Percentiles rank a stretch among this genome's conserved stretches.
These are phyloP conservation scores for Nicotiana tomentosiformis DNA, from an alignment of 257 asterid species.

Conservation along the genomic window DNA sequence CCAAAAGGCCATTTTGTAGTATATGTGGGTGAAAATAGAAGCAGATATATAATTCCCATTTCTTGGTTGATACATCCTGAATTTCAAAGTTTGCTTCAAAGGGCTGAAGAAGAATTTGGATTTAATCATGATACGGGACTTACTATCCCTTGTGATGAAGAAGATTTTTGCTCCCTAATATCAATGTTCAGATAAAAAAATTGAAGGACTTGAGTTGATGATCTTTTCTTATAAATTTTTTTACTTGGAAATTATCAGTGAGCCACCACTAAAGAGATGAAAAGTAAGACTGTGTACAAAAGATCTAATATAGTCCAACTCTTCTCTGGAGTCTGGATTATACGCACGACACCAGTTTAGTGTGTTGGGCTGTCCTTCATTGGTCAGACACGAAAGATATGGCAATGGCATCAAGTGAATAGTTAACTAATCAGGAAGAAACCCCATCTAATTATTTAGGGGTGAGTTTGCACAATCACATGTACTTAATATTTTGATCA, in stretches of 20 bases:
- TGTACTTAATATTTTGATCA: neutral
- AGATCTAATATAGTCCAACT: neutral
- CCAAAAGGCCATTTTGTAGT: constrained; percentile 20
- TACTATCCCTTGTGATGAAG: constrained; percentile 22
- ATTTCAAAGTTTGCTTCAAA: constrained; percentile 11
- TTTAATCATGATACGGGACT: constrained; percentile 16
- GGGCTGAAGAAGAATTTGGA: constrained; percentile 21
- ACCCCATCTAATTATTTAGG: neutral
- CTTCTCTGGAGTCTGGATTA: neutral
- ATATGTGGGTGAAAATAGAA: constrained; percentile 17
- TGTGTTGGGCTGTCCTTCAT: no score
- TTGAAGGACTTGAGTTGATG: neutral
- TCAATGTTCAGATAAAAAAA: neutral
- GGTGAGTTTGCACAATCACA: neutral
- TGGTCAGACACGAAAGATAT: no score
- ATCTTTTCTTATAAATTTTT: no score
- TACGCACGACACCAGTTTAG: no score
- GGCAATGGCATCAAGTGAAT: neutral
- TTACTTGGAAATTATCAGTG: no score
- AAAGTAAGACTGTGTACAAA: neutral
- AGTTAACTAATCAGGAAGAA: neutral
- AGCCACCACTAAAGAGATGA: no score
- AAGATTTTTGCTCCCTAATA: neutral
- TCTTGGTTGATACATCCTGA: constrained; percentile 12
- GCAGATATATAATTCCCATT: constrained; percentile 14